Conservation (phyloP, 2,329 filamentous ascomycete species). For the Metarhizium sp. region DNA sequence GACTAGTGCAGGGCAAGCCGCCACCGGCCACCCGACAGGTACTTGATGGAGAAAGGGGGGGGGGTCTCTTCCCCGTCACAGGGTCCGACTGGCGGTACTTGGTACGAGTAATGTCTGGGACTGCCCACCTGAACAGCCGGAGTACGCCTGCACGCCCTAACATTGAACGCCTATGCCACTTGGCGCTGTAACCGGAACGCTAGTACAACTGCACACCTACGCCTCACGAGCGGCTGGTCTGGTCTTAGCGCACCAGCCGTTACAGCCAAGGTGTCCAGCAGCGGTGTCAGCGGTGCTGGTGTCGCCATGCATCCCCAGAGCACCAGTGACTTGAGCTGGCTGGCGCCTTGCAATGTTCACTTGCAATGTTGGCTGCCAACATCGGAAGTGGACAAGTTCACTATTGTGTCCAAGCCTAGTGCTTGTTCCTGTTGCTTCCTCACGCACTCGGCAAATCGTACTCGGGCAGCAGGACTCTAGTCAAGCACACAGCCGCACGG, state of each 20-base stretch:
- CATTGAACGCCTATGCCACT: no score
- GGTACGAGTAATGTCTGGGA: not conserved
- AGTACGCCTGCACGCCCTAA: no score
- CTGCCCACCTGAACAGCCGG: not conserved
- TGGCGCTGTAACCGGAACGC: no score
- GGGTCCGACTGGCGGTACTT: not conserved
- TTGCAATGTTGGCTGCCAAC: no score
- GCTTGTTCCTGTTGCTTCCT: not conserved
- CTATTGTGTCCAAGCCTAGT: not conserved
- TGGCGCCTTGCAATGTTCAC: not conserved
- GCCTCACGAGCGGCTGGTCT: no score
- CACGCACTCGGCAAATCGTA: no score
- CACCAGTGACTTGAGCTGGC: no score
- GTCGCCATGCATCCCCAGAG: not conserved
- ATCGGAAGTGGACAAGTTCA: no score
- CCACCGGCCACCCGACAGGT: not conserved
- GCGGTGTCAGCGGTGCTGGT: not conserved
- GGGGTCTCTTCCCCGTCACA: not conserved
- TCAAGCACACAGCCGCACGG: no score
- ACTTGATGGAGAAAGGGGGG: not conserved
- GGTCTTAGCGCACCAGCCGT: no score
- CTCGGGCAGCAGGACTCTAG: no score
- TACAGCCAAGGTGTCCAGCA: no score
- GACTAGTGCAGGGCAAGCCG: not conserved
- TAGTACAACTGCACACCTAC: not conserved